Evolutionary conservation across 1,284 basidiomycete species (phyloP), one percentile per base, ranked within the genome.

Genomic region (Apiotrichum porosum): DNA sequence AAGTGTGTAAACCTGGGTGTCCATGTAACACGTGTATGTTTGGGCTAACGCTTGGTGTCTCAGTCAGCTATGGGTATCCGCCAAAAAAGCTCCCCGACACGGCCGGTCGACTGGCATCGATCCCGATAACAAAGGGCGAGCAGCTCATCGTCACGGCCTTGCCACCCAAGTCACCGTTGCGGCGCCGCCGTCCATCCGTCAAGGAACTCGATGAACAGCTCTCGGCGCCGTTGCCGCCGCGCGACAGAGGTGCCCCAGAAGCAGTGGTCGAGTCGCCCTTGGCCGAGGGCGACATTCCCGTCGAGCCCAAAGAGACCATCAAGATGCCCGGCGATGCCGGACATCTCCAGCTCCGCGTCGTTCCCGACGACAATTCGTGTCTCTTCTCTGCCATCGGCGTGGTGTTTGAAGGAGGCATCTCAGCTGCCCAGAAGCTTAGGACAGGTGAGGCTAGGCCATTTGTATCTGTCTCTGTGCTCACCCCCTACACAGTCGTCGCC

Each of bases 331-430:
- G 73, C 33, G 66, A 69, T 42, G 81, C 82, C 2, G 69, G 66
- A 9, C 66, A 38, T 31, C 53, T 66, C 17, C 52, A 58, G 37
- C 57, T 69, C n/a, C 54, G 89, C 81, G 78, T 90, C 46, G 88
- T 93, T 9, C 90, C 89, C 13, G 90, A 94, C 63, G 89, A 93
- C 72, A 95, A 94, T 60, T 88, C 88, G 4, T 97, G 92, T 70
- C 76, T 97, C 31, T 97, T 95, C 74, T 86, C 85, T 5, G 83
- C 89, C 2, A 76, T 90, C 30, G 87, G 85, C 5, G 76, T 94
- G 35, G 77, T 93, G 4, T 89, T 95, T 60, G 83, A 86, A 65
- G 88, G 91, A 58, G 81, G 82, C 42, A 84, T 86, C 14, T 67
- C 76, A 18, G 83, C 84, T 45, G 62, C 60, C 0, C 45, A 64